phyloP scores from a whole-genome alignment of 768 basidiomycete genomes.

The Tulasnella sp. region DNA sequence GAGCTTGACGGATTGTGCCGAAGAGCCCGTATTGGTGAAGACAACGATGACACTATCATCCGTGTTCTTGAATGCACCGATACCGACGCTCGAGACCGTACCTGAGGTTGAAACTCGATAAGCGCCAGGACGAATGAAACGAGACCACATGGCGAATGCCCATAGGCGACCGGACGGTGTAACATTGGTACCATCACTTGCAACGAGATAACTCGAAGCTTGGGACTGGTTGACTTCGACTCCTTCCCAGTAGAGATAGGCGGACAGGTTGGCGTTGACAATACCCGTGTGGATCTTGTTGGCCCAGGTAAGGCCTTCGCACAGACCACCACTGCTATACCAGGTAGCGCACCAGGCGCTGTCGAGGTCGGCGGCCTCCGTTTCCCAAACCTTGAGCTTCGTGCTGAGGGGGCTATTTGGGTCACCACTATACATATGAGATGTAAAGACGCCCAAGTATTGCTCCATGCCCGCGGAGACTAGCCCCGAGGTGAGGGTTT shows the following conservation, averaged over 20 bases:
- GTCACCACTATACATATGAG: slow-evolving; percentile 27
- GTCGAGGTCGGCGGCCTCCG: slow-evolving; percentile 30
- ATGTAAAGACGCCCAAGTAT: slow-evolving; percentile 32
- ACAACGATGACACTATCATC: slow-evolving; percentile 24
- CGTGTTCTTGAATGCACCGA: slow-evolving; percentile 33
- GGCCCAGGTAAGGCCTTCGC: slow-evolving; percentile 23
- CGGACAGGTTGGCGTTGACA: slow-evolving; percentile 29
- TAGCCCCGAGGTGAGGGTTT: slow-evolving; percentile 26
- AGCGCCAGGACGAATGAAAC: slow-evolving; percentile 34
- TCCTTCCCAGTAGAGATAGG: slow-evolving; percentile 34
- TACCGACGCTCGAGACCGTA: not conserved
- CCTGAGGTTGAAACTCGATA: slow-evolving; percentile 28
- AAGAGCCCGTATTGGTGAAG: not conserved
- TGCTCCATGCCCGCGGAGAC: slow-evolving; percentile 28
- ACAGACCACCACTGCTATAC: not conserved
- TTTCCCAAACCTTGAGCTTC: slow-evolving; percentile 30
- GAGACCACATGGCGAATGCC: slow-evolving; percentile 34
- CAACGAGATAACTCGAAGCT: slow-evolving; percentile 9
- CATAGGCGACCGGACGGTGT: slow-evolving; percentile 29
- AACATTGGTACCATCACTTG: slow-evolving; percentile 3
- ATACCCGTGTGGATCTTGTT: slow-evolving; percentile 28
- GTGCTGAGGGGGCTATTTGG: slow-evolving; percentile 26
- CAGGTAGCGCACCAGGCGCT: slow-evolving; percentile 1
- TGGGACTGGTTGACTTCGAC: slow-evolving; percentile 27
- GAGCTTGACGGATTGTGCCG: not conserved